Evolutionary conservation across 2,329 filamentous ascomycete species (phyloP).

Genomic region (Myriangium duriaei): DNA sequence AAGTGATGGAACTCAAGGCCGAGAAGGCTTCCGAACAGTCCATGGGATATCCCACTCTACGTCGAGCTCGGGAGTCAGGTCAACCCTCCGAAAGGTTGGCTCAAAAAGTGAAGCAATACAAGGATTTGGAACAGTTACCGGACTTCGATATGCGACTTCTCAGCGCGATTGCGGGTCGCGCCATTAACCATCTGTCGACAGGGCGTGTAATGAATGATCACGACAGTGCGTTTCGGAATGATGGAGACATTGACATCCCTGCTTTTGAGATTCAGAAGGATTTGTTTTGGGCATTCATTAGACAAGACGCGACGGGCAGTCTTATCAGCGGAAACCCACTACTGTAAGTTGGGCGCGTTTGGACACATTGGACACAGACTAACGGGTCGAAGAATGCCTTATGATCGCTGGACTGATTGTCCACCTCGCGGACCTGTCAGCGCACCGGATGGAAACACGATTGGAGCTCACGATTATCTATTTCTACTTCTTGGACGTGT

Average conservation of each 20-base stretch:
- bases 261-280: constrained; percentile 73
- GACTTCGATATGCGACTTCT: constrained; percentile 47
- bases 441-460: constrained; percentile 57
- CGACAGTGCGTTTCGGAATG: constrained; percentile 14
- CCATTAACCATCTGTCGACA: constrained; percentile 46
- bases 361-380: constrained; percentile 14
- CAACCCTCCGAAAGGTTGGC: constrained; percentile 1
- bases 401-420: constrained; percentile 70
- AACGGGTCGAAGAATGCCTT: constrained; percentile 53
- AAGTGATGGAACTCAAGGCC: constrained; percentile 54
- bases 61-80: background rate
- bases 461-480: constrained; percentile 81
- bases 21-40: constrained; percentile 24
- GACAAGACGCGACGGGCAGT: constrained; percentile 87
- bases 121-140: constrained; percentile 22
- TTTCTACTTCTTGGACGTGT: constrained; percentile 70
- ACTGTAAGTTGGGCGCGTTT: constrained; percentile 50
- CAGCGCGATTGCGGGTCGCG: constrained; percentile 44
- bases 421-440: constrained; percentile 73
- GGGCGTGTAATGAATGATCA: constrained; percentile 36
- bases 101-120: constrained; percentile 4
- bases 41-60: constrained; percentile 4
- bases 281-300: constrained; percentile 90
- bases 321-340: constrained; percentile 73
- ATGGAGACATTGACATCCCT: constrained; percentile 50